Percentiles rank a stretch among this genome's conserved stretches.
Conservation (phyloP, 768 basidiomycete genomes). For the Dacryopinax spathularia region DNA sequence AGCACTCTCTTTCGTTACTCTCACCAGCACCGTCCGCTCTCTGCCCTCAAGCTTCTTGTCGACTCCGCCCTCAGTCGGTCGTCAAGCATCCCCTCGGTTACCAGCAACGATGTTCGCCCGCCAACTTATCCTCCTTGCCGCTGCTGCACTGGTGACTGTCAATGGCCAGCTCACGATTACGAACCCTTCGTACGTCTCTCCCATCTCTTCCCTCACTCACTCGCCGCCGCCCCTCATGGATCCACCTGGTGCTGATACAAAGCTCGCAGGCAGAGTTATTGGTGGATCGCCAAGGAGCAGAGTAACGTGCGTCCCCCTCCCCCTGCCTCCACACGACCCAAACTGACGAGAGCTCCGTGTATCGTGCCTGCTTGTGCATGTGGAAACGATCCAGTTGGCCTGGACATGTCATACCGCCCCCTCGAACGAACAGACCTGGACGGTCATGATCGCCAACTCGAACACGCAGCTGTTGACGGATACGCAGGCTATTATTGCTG, state of each 20-base stretch:
- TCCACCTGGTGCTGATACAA: not conserved
- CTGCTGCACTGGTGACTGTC: not conserved
- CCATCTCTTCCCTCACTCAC: not conserved
- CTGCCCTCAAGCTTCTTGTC: no score
- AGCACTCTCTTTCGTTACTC: no score
- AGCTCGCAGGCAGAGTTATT: not conserved
- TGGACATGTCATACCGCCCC: not conserved
- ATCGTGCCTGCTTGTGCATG: not conserved
- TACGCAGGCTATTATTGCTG: not conserved
- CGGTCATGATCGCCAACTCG: not conserved
- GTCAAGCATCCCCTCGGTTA: no score
- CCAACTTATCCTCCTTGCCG: not conserved
- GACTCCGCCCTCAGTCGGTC: no score
- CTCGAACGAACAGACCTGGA: not conserved
- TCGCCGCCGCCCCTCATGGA: not conserved
- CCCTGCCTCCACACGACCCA: no score
- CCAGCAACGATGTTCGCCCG: not conserved
- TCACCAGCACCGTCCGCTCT: no score
- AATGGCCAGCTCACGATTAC: not conserved
- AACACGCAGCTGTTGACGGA: not conserved
- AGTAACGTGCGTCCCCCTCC: not conserved
- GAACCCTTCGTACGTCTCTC: not conserved
- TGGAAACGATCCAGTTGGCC: not conserved
- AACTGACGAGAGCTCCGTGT: not conserved
- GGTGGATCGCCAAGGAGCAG: not conserved